Evolutionary conservation across 441 rosid genomes (phyloP).

Genomic region (Euphorbia corollata): DNA sequence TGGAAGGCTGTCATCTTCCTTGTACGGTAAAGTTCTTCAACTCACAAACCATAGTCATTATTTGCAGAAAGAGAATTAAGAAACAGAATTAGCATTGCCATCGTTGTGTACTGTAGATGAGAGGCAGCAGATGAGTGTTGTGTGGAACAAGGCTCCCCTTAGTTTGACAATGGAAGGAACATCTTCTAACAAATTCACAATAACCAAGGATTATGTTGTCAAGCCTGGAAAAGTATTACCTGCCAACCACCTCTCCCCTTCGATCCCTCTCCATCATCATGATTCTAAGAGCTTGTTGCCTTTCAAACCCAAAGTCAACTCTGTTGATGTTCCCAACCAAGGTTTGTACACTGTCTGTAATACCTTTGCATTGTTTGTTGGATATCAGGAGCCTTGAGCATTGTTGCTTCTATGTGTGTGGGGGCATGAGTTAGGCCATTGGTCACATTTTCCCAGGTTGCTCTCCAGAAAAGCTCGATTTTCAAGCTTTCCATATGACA

Average conservation of each 20-base stretch:
- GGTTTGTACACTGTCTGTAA: no score
- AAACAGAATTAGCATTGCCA: background rate
- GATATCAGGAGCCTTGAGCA: no score
- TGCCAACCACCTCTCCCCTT: constrained; percentile 27
- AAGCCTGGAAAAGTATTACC: constrained; percentile 41
- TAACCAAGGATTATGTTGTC: constrained; percentile 33
- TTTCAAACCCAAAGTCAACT: constrained; percentile 30
- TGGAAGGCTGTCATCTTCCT: constrained; percentile 32
- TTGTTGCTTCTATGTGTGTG: no score
- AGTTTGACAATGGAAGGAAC: constrained; percentile 38
- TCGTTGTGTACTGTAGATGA: constrained; percentile 42
- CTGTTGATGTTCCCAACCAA: constrained; percentile 37
- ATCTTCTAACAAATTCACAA: constrained; percentile 37
- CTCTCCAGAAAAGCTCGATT: no score
- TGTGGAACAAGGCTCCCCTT: constrained; percentile 44
- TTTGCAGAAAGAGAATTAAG: background rate
- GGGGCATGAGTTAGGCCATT: no score
- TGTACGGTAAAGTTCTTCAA: constrained; percentile 35
- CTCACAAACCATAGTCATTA: background rate
- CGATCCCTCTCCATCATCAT: constrained; percentile 25
- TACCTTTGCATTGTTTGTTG: no score
- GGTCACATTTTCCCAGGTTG: no score
- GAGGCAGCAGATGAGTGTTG: constrained; percentile 46
- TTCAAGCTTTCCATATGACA: no score
- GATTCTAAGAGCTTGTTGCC: constrained; percentile 39